Conservation (phyloP, 73 alveolate genomes). For the Paramecium sexaurelia region DNA sequence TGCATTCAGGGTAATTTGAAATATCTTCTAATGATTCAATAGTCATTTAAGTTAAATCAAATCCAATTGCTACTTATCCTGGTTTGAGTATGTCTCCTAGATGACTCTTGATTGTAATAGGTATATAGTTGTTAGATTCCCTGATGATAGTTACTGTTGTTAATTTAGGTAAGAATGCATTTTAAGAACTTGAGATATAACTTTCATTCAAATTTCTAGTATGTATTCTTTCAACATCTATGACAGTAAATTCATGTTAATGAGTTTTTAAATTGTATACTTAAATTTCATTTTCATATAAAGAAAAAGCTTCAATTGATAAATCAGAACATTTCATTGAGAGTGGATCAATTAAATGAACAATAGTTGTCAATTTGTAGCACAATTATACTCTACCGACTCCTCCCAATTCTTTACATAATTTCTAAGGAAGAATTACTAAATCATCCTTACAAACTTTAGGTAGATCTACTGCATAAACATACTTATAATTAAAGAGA, state of each 20-base stretch:
- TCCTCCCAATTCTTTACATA: conserved; percentile 93
- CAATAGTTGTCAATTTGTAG: conserved; percentile 86
- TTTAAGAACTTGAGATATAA: conserved; percentile 76
- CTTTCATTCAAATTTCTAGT: conserved; percentile 76
- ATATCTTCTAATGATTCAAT: conserved; percentile 77
- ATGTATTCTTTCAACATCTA: conserved; percentile 76
- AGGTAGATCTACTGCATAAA: conserved; percentile 93
- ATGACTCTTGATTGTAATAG: conserved; percentile 74
- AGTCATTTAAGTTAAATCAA: conserved; percentile 78
- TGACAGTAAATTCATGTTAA: conserved; percentile 72
- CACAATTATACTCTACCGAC: conserved; percentile 94
- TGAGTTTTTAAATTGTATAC: conserved; percentile 66
- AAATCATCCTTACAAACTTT: conserved; percentile 98
- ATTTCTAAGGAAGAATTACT: conserved; percentile 85
- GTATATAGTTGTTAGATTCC: conserved; percentile 64
- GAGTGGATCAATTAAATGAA: conserved; percentile 92
- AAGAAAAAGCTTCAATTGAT: conserved; percentile 90
- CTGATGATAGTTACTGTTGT: conserved; percentile 48
- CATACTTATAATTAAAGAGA: conserved; percentile 87
- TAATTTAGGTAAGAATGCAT: conserved; percentile 72
- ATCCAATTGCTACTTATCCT: conserved; percentile 81
- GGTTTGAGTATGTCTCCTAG: conserved; percentile 83
- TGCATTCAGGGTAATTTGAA: conserved; percentile 55
- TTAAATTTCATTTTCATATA: conserved; percentile 77
- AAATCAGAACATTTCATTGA: conserved; percentile 90